A percentile compares a stretch with the other conserved stretches of the same genome.
These are phyloP conservation scores for Boletus hoseneyae DNA, from an alignment of 1,284 basidiomycete species.

Conservation along the genomic window DNA sequence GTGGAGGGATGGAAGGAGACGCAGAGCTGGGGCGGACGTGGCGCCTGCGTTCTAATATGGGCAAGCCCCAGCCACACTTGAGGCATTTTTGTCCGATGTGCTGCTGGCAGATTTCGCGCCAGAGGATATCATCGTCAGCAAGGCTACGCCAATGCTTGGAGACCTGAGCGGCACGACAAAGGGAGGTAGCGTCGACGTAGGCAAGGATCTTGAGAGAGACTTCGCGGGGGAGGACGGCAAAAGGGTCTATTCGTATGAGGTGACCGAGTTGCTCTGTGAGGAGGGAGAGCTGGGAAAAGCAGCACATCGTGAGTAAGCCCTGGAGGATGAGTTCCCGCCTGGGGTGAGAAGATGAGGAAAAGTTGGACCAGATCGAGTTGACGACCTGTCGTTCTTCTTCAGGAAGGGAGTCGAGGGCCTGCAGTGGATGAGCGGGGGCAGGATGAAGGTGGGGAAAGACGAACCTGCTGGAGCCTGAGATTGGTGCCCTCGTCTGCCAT, in stretches of 20 bases:
- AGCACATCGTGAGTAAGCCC: slow-evolving; percentile 99
- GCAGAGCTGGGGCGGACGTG: slow-evolving; percentile 39
- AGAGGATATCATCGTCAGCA: slow-evolving; percentile 95
- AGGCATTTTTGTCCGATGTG: slow-evolving; percentile 97
- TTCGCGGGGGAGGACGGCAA: slow-evolving; percentile 88
- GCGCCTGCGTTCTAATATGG: slow-evolving; percentile 79
- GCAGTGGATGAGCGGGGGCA: slow-evolving; percentile 5
- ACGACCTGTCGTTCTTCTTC: slow-evolving; percentile 86
- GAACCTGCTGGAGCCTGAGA: slow-evolving; percentile 88
- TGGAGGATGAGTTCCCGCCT: slow-evolving; percentile 92
- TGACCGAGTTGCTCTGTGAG: slow-evolving; percentile 89
- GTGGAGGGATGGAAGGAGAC: slow-evolving; percentile 26
- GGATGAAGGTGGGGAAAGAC: background rate
- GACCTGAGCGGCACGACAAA: slow-evolving; percentile 96
- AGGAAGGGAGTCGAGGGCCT: slow-evolving; percentile 94
- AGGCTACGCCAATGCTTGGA: slow-evolving; percentile 82
- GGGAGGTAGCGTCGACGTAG: slow-evolving; percentile 92
- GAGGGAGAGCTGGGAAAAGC: slow-evolving; percentile 97
- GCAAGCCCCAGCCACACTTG: slow-evolving; percentile 98
- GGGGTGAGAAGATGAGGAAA: slow-evolving; percentile 91
- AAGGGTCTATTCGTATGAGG: slow-evolving; percentile 95
- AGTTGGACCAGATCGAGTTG: slow-evolving; percentile 94
- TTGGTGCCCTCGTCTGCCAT: slow-evolving; percentile 98
- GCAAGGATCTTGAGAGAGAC: slow-evolving; percentile 87
- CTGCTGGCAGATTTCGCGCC: slow-evolving; percentile 97